Evolutionary conservation across 177 flowering plant genomes (phyloP).

Genomic region (Tripterygium wilfordii): DNA sequence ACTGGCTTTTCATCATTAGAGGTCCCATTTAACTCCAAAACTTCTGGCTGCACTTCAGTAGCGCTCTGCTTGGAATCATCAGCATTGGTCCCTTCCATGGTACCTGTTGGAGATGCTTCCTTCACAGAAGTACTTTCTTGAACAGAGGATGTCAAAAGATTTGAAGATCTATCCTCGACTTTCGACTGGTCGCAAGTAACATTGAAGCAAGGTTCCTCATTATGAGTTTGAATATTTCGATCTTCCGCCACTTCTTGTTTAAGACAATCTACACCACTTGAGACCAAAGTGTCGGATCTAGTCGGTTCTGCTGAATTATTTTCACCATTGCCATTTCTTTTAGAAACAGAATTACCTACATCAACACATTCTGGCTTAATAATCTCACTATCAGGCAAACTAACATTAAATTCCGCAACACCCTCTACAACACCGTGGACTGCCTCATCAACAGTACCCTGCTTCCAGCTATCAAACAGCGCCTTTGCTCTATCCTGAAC

Average conservation of each 20-base stretch:
- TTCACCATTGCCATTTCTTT: slow-evolving; percentile 14
- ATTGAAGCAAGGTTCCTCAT: slow-evolving; percentile 4
- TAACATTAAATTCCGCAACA: slow-evolving; percentile 10
- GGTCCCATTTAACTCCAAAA: no score
- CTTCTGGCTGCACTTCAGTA: slow-evolving; percentile 22
- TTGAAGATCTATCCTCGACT: slow-evolving; percentile 11
- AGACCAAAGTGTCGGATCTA: slow-evolving; percentile 18
- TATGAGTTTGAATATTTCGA: slow-evolving; percentile 8
- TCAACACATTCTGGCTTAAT: slow-evolving; percentile 16
- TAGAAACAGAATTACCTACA: slow-evolving; percentile 12
- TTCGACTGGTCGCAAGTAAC: slow-evolving; percentile 7
- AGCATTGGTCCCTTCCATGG: slow-evolving; percentile 14
- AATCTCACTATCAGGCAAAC: slow-evolving; percentile 15
- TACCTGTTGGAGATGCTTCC: slow-evolving; percentile 14
- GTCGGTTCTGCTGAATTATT: slow-evolving; percentile 15
- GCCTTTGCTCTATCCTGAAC: slow-evolving; percentile 58
- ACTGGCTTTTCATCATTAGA: no score
- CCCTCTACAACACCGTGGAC: slow-evolving; percentile 18
- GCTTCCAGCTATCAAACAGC: slow-evolving; percentile 52
- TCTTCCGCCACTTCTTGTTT: slow-evolving; percentile 18
- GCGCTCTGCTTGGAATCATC: slow-evolving; percentile 14
- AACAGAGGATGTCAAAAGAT: slow-evolving; percentile 14
- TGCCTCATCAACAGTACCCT: slow-evolving; percentile 12
- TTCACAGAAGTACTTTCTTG: slow-evolving; percentile 21
- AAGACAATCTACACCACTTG: slow-evolving; percentile 22